A percentile compares a stretch with the other conserved stretches of the same genome.
phyloP scores from a whole-genome alignment of 2,329 filamentous ascomycete species.

The Claviceps pusilla region DNA sequence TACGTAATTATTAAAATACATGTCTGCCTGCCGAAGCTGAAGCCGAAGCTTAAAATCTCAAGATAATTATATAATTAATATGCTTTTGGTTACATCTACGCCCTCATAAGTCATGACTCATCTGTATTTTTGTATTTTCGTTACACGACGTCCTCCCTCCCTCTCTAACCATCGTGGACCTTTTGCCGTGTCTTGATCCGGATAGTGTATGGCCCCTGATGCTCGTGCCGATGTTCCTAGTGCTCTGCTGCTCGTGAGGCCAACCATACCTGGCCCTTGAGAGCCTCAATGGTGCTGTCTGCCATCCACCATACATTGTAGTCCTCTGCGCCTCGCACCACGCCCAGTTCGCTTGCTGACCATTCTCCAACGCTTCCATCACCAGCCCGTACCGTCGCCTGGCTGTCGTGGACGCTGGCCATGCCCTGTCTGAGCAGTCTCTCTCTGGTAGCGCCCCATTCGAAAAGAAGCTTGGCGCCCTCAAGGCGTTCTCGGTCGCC shows the following conservation, averaged over 20 bases:
- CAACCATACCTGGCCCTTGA: conserved; percentile 42
- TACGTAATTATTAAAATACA: too few species aligned
- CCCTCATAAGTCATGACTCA: background rate
- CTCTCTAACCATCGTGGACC: background rate
- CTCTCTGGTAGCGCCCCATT: conserved; percentile 36
- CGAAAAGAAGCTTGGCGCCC: conserved; percentile 37
- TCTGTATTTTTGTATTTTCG: background rate
- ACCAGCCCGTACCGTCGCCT: conserved; percentile 18
- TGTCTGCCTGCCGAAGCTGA: too few species aligned
- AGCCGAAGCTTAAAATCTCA: background rate
- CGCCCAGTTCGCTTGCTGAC: conserved; percentile 10
- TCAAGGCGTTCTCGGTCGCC: conserved; percentile 28
- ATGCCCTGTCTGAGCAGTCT: conserved; percentile 13
- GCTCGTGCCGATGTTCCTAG: conserved; percentile 5
- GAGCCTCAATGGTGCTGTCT: conserved; percentile 37
- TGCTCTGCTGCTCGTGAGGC: conserved; percentile 24
- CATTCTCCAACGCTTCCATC: conserved; percentile 11
- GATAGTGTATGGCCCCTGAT: background rate
- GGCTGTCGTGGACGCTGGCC: conserved; percentile 17
- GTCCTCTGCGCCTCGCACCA: conserved; percentile 11
- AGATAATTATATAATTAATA: background rate
- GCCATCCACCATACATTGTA: conserved; percentile 38
- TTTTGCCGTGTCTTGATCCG: background rate
- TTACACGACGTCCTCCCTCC: background rate
- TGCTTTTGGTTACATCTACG: background rate